These are phyloP conservation scores for Plasmodium knowlesi DNA, from an alignment of 169 alveolate species.

Conservation along the genomic window DNA sequence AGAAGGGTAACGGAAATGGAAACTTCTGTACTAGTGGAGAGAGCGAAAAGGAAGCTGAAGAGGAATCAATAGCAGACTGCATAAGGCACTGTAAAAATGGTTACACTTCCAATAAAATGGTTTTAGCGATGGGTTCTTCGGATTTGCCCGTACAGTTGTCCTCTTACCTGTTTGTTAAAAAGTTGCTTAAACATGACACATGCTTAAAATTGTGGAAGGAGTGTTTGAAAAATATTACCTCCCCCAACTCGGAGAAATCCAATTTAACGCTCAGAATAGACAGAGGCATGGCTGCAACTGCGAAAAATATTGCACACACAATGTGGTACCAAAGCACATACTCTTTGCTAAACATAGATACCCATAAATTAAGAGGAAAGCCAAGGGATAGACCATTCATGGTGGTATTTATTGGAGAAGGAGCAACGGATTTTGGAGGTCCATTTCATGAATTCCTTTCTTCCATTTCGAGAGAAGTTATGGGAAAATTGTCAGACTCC, in stretches of 20 bases:
- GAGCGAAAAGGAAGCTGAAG: neutral
- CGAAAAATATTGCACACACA: constrained; percentile 78
- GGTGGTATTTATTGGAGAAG: constrained; percentile 93
- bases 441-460: constrained; percentile 93
- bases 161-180: constrained; percentile 75
- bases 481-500: constrained; percentile 83
- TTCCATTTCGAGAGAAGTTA: constrained; percentile 90
- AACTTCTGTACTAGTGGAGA: neutral
- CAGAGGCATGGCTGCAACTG: constrained; percentile 88
- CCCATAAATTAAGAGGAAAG: constrained; percentile 82
- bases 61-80: neutral
- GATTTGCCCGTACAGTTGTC: constrained; percentile 80
- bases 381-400: constrained; percentile 91
- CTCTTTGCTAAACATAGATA: constrained; percentile 78
- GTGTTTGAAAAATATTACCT: constrained; percentile 75
- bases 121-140: constrained; percentile 80
- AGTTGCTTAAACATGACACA: constrained; percentile 69
- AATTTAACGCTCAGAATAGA: constrained; percentile 78
- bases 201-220: constrained; percentile 75
- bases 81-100: constrained; percentile 39
- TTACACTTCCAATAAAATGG: constrained; percentile 74
- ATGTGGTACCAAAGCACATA: constrained; percentile 85
- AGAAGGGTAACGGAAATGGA: neutral
- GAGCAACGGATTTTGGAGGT: constrained; percentile 94
- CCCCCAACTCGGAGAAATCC: constrained; percentile 73